Percentiles rank a stretch among this genome's conserved stretches.
Conservation (phyloP, 768 basidiomycete species). For the Pholiota molesta region DNA sequence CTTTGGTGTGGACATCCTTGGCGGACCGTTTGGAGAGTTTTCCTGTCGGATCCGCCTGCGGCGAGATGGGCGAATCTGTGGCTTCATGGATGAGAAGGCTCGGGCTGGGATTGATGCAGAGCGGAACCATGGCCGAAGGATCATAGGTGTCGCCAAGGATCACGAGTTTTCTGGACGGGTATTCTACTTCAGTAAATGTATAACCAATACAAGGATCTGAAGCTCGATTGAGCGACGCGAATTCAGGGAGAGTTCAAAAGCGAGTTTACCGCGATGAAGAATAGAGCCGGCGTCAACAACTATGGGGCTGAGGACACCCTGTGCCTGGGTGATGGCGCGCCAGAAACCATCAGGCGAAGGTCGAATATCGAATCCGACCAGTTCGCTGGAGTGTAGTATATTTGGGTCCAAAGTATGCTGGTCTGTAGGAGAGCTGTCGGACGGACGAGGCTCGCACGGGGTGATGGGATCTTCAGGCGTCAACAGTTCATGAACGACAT, state of each 20-base stretch:
- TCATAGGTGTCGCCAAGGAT: conserved; percentile 82
- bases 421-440: conserved; percentile 13
- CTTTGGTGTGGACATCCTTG: conserved; percentile 47
- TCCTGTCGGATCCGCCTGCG: conserved; percentile 46
- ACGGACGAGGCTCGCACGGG: conserved; percentile 42
- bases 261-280: conserved; percentile 65
- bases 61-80: conserved; percentile 74
- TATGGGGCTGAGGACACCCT: conserved; percentile 44
- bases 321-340: conserved; percentile 50
- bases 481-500: conserved; percentile 81
- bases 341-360: conserved; percentile 64
- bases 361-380: conserved; percentile 60
- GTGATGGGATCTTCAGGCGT: conserved; percentile 53
- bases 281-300: conserved; percentile 78
- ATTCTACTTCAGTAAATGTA: conserved; percentile 61
- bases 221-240: neutral
- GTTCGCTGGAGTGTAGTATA: conserved; percentile 65
- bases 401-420: conserved; percentile 29
- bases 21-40: conserved; percentile 43
- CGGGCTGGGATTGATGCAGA: conserved; percentile 50
- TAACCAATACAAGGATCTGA: conserved; percentile 83
- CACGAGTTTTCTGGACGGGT: conserved; percentile 61
- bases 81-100: conserved; percentile 87
- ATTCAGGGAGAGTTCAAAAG: conserved; percentile 2
- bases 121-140: conserved; percentile 57